Base-by-base conservation (phyloP, 352 stramenopile species). In the Nothophytophthora sp. region DNA sequence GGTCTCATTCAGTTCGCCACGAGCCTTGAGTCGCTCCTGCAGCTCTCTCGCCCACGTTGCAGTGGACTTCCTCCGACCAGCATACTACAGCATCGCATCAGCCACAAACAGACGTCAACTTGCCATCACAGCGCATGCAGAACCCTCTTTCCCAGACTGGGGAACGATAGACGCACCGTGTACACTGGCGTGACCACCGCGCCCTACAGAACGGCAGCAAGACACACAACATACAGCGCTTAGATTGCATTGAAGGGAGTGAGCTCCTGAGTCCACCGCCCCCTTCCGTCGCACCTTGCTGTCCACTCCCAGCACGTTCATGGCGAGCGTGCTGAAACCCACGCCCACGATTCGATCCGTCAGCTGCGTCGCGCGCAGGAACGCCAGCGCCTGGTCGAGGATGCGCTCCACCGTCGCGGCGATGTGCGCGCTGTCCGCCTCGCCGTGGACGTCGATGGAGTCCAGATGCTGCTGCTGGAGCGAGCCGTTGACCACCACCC, bases 231-330 rank as follows among this genome's bases (percentile, higher is more conserved):
- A 23, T 20, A 19, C 23, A 35, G 9, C 23, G 19, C 18, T 12
- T 44, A 12, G 20, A 7, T 29, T n/a, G 0, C n/a, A n/a, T n/a
- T n/a, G n/a, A n/a, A n/a, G 8, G 3, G 18, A 22, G 24, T 36
- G 20, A 16, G 2, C 5, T n/a, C n/a, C n/a, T n/a, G n/a, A n/a
- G n/a, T n/a, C n/a, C n/a, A n/a, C n/a, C n/a, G n/a, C n/a, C 16
- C 11, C 1, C 25, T 16, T 36, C 25, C 32, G 4, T 33, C 13
- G 6, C n/a, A 42, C 15, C 6, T 70, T 61, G 4, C 33, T 29
- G 63, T 98, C 76, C 0, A 98, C 57, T 6, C 88, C 93, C 15
- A 98, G 54, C 11, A 98, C 43, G 50, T 98, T 98, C 92, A 98
- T 98, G 1, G 81, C 91, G 66, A 98, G 98, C 24, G 81, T 88